Base-by-base conservation (phyloP, 495 filamentous ascomycete species). In the Stereocaulon alpinum region DNA sequence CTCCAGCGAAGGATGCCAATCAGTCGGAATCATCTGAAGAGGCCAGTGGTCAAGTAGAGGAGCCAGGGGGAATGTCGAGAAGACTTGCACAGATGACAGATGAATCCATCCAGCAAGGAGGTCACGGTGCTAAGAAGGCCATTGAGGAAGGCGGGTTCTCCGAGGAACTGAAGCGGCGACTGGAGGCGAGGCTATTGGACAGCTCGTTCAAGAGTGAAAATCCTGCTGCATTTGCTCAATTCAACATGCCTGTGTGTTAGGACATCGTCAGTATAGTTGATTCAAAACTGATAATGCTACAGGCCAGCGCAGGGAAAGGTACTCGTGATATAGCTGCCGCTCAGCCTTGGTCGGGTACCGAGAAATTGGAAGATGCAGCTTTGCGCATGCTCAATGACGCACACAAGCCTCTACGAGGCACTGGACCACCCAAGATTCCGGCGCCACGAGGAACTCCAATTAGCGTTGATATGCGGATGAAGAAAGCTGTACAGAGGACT, bases 301-400 rank as follows among this genome's bases (percentile, higher is more conserved):
- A 84, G 77, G 55, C 72, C 34, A 77, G 76, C 22, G 87, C 88
- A 34, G 87, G 89, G 5, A 74, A 80, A 68, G 87, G 87, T 9
- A 87, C 86, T 11, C 80, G 86, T 45, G 81, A 85, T 24, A 80
- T 84, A 32, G 92, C 93, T 7, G 76, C 78, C 2, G 82, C 86
- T 4, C 72, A 81, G 53, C 78, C 85, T 5, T 98, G 93, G 93
- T 83, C 80, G 11, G 93, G 91, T 18, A 76, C 75, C 17, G 93
- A 98, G 71, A 71, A 73, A 14, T 68, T 82, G 3, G 79, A 85
- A 66, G 91, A 96, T 68, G 76, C 86, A 12, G 81, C 89, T 40
- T 73, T 96, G 29, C 83, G 93, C 43, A 98, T 98, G 93, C 80
- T 96, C 12, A 79, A 83, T 37, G 90, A 96, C 67, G 78, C 86